Conservation (phyloP, 169 alveolate species). For the Babesia caballi region DNA sequence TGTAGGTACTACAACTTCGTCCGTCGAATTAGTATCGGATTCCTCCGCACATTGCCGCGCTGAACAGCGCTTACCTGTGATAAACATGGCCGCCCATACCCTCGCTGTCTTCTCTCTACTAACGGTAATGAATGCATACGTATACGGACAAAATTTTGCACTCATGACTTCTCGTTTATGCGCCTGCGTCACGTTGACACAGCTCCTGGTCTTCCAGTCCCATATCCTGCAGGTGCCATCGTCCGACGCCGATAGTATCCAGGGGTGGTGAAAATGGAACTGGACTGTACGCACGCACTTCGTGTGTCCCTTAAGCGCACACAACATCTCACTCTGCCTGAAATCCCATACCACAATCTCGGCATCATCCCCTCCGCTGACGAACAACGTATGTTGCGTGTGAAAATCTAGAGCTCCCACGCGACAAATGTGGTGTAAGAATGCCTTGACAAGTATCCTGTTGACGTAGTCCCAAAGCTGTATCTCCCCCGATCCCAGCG, state of each 20-base stretch:
- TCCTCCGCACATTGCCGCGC: conserved; percentile 16
- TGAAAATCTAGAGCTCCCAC: conserved; percentile 94
- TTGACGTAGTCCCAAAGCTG: conserved; percentile 91
- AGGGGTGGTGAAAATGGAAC: conserved; percentile 93
- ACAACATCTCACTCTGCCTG: conserved; percentile 88
- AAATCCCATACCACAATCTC: conserved; percentile 92
- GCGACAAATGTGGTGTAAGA: conserved; percentile 95
- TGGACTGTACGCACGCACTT: conserved; percentile 95
- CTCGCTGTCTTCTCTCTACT: conserved; percentile 93
- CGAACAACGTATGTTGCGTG: conserved; percentile 90
- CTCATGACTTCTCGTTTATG: conserved; percentile 97
- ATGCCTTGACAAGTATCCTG: conserved; percentile 77
- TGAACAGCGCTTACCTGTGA: conserved; percentile 88
- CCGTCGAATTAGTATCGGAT: background rate
- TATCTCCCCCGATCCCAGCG: conserved; percentile 92
- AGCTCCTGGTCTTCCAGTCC: conserved; percentile 94
- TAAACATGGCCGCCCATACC: conserved; percentile 91
- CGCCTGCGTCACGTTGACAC: conserved; percentile 87
- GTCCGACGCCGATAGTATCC: conserved; percentile 94
- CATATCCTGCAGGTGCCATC: conserved; percentile 95
- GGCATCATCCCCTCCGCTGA: conserved; percentile 96
- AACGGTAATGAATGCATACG: conserved; percentile 88
- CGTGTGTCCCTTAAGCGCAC: conserved; percentile 91
- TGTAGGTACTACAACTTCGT: conserved; percentile 52
- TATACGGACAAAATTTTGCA: conserved; percentile 91